phyloP scores from a whole-genome alignment of 2,329 filamentous ascomycete genomes.

The Neonectria faginata region DNA sequence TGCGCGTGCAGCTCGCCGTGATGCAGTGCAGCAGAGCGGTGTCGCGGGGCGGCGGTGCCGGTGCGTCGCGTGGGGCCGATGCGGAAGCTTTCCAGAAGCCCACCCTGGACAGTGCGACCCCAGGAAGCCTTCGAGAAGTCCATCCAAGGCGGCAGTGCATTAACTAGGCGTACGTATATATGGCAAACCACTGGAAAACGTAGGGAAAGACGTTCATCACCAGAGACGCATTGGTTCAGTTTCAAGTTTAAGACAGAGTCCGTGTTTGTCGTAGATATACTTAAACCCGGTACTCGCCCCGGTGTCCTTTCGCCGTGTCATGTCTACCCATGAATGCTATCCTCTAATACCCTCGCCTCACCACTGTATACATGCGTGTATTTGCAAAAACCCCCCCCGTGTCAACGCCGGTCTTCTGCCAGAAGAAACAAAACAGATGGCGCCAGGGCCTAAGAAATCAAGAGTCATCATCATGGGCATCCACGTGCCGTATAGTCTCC shows the following conservation, averaged over 20 bases:
- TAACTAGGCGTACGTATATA: neutral
- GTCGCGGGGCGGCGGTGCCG: neutral
- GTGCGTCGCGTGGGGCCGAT: slow-evolving; percentile 38
- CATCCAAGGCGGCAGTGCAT: neutral
- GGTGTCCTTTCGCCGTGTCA: slow-evolving; percentile 17
- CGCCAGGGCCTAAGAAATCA: slow-evolving; percentile 18
- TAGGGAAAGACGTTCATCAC: neutral
- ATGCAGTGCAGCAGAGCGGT: slow-evolving; percentile 8
- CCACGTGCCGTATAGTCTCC: slow-evolving; percentile 36
- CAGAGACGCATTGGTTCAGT: neutral
- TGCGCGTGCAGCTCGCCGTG: slow-evolving; percentile 24
- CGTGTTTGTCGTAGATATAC: slow-evolving; percentile 1
- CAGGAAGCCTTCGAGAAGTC: slow-evolving; percentile 11
- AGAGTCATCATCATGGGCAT: slow-evolving; percentile 42
- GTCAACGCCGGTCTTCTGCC: slow-evolving; percentile 32
- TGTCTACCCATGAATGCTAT: slow-evolving; percentile 27
- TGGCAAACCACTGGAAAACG: neutral
- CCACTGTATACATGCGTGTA: slow-evolving; percentile 24
- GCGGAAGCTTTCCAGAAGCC: slow-evolving; percentile 47
- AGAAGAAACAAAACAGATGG: slow-evolving; percentile 14
- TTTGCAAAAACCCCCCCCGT: slow-evolving; percentile 9
- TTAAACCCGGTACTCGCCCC: slow-evolving; percentile 1
- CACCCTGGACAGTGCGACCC: slow-evolving; percentile 23
- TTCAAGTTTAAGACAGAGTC: neutral
- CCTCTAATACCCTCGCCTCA: slow-evolving; percentile 21